These are phyloP conservation scores for Histomonas meleagridis DNA, from an alignment of 208 protist genomes.

Conservation along the genomic window DNA sequence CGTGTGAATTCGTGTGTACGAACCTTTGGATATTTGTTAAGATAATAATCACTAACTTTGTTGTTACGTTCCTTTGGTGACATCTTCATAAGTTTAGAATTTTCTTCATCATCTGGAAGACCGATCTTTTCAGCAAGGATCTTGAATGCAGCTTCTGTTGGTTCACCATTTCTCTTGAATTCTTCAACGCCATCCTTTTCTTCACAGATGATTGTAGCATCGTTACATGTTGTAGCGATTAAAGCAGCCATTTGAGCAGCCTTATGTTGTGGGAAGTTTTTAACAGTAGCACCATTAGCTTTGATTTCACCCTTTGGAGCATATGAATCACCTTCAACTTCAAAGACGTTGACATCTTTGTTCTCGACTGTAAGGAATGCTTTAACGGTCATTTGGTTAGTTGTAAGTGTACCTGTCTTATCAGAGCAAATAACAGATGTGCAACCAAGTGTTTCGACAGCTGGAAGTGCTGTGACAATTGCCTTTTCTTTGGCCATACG, in stretches of 20 bases:
- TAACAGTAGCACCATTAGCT: neutral
- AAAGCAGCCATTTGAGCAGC: neutral
- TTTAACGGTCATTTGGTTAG: constrained; percentile 84
- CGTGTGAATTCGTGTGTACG: constrained; percentile 69
- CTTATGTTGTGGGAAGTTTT: neutral
- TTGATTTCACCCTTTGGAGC: constrained; percentile 6
- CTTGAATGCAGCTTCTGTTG: constrained; percentile 51
- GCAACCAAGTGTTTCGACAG: constrained; percentile 88
- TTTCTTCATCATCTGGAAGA: neutral
- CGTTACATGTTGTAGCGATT: constrained; percentile 41
- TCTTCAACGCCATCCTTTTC: neutral
- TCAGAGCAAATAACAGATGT: constrained; percentile 91
- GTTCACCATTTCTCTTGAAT: constrained; percentile 40
- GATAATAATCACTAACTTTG: constrained; percentile 23
- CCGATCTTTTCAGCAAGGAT: constrained; percentile 56
- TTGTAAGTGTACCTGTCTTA: constrained; percentile 96
- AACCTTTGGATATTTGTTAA: neutral
- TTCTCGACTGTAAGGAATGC: constrained; percentile 37
- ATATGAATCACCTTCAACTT: neutral
- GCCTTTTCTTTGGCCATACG: constrained; percentile 82
- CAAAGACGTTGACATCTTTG: neutral
- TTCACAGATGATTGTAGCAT: constrained; percentile 37
- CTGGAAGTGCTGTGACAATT: constrained; percentile 75
- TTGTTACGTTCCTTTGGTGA: neutral
- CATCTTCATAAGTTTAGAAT: constrained; percentile 58